Evolutionary conservation across 257 asterid genomes (phyloP).

Genomic region (Nicotiana attenuata): DNA sequence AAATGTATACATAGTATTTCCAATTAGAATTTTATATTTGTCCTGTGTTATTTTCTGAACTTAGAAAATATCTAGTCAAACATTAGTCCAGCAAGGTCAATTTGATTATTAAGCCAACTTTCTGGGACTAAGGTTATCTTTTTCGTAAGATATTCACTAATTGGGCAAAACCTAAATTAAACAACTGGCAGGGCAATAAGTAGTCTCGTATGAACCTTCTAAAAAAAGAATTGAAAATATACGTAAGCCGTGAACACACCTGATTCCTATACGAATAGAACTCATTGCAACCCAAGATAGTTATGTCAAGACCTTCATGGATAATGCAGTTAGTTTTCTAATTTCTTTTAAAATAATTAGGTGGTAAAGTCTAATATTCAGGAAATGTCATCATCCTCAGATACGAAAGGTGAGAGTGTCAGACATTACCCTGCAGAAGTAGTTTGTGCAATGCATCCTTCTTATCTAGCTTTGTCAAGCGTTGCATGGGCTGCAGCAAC

Average conservation of each 20-base stretch:
- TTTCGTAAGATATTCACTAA: neutral
- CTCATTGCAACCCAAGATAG: conserved; percentile 87
- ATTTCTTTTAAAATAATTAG: neutral
- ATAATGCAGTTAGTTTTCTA: conserved; percentile 24
- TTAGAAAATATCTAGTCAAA: neutral
- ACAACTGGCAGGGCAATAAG: neutral
- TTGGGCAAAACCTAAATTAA: neutral
- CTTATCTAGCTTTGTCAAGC: conserved; percentile 46
- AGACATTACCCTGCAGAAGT: conserved; percentile 65
- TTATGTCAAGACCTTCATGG: conserved; percentile 82
- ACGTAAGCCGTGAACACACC: conserved; percentile 28
- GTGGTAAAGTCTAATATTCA: conserved; percentile 5
- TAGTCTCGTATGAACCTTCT: neutral
- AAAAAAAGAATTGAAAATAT: neutral
- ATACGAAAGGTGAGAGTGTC: conserved; percentile 16
- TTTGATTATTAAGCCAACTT: neutral
- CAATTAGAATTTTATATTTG: neutral
- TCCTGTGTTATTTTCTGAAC: neutral
- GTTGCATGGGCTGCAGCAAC: conserved; percentile 72
- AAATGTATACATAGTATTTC: neutral
- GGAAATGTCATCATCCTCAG: neutral
- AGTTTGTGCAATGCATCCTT: conserved; percentile 60
- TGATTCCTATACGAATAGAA: conserved; percentile 88
- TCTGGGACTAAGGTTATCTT: neutral
- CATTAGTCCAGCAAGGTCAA: neutral